A percentile compares a stretch with the other conserved stretches of the same genome.
Evolutionary conservation across 257 asterid genomes (phyloP).

Genomic region (Nemophila menziesii): DNA sequence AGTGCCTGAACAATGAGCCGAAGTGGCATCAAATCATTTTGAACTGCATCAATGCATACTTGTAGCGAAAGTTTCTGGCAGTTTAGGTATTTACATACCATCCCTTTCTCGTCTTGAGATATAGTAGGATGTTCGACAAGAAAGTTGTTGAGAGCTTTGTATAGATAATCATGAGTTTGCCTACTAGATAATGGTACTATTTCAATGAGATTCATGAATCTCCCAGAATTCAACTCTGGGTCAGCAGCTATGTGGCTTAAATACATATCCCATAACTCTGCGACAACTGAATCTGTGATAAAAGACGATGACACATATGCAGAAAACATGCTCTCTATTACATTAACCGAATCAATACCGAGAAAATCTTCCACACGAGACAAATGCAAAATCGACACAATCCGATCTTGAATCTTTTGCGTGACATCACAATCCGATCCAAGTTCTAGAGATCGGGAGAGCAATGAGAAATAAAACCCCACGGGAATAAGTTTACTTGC

Average conservation of each 20-base stretch:
- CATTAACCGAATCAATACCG: conserved; percentile 13
- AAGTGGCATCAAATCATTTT: conserved; percentile 61
- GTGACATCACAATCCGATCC: conserved; percentile 24
- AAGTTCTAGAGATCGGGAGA: conserved; percentile 28
- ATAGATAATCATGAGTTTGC: conserved; percentile 56
- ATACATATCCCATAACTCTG: conserved; percentile 56
- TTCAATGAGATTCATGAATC: conserved; percentile 47
- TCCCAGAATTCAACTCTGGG: conserved; percentile 23
- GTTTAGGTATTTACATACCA: conserved; percentile 48
- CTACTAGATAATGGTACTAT: conserved; percentile 42
- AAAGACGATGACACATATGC: conserved; percentile 23
- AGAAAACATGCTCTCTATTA: conserved; percentile 44
- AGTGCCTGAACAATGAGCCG: conserved; percentile 67
- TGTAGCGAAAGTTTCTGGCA: conserved; percentile 63
- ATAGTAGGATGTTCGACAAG: conserved; percentile 41
- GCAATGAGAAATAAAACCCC: conserved; percentile 52
- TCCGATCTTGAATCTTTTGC: conserved; percentile 42
- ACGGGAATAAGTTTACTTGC: conserved; percentile 42
- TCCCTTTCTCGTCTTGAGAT: conserved; percentile 49
- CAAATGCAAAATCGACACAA: conserved; percentile 34
- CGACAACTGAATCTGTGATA: conserved; percentile 24
- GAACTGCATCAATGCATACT: conserved; percentile 56
- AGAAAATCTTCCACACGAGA: conserved; percentile 42
- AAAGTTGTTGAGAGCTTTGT: conserved; percentile 39
- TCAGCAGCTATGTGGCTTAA: conserved; percentile 34